Evolutionary conservation across 768 basidiomycete species (phyloP).

Genomic region (Suillus discolor): DNA sequence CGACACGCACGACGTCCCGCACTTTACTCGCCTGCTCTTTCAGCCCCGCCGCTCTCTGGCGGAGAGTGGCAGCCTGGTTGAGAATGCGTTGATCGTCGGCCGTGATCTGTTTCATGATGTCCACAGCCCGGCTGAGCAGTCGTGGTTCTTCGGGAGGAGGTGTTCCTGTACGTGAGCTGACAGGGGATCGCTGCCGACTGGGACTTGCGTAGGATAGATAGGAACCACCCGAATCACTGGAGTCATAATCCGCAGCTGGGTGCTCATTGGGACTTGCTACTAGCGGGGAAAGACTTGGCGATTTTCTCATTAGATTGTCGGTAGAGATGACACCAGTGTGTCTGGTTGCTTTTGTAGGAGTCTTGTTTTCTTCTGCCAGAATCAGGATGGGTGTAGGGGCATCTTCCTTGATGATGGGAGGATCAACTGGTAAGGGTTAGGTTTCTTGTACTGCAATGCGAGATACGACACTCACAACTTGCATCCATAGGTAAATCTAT

Average conservation of each 20-base stretch:
- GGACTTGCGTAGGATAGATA: conserved; percentile 23
- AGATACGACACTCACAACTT: conserved; percentile 26
- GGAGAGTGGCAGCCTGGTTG: conserved; percentile 12
- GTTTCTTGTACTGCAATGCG: conserved; percentile 14
- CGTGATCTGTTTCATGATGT: conserved; percentile 30
- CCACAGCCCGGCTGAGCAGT: conserved; percentile 24
- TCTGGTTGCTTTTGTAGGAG: neutral
- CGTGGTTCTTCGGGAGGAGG: conserved; percentile 20
- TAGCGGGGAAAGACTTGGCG: neutral
- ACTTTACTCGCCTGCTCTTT: conserved; percentile 23
- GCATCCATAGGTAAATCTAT: conserved; percentile 18
- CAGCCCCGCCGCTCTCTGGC: conserved; percentile 20
- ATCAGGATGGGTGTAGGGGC: neutral
- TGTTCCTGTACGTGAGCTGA: conserved; percentile 27
- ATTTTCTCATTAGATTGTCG: neutral
- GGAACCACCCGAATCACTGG: conserved; percentile 28
- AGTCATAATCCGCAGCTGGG: conserved; percentile 2
- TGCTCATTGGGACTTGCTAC: neutral
- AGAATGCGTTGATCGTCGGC: conserved; percentile 21
- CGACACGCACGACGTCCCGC: conserved; percentile 25
- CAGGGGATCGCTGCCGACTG: conserved; percentile 20
- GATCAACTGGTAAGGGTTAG: neutral
- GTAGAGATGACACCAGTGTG: neutral
- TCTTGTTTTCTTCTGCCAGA: neutral
- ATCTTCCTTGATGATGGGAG: neutral